Evolutionary conservation across 2,329 filamentous ascomycete species (phyloP).

Genomic region (Botrytis cinerea): DNA sequence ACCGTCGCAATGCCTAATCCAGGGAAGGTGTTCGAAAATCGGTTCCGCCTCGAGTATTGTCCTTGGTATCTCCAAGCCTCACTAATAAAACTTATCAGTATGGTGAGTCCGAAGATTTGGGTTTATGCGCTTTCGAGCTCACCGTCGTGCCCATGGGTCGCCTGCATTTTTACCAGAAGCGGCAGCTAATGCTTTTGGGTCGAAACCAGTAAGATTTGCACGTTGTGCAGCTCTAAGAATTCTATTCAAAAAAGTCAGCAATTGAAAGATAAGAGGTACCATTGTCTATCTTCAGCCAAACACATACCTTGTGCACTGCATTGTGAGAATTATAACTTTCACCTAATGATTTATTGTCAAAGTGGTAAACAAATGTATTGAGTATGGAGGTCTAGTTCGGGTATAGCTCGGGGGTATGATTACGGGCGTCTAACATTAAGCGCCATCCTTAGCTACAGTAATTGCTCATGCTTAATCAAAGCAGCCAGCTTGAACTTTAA

Average conservation of each 20-base stretch:
- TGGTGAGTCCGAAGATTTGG: constrained; percentile 1
- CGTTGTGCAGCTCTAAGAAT: constrained; percentile 41
- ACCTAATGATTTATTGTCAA: constrained; percentile 18
- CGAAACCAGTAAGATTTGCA: constrained; percentile 89
- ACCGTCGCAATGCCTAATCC: constrained; percentile 91
- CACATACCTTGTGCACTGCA: constrained; percentile 40
- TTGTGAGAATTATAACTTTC: constrained; percentile 30
- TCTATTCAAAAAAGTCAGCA: constrained; percentile 33
- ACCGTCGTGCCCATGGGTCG: constrained; percentile 69
- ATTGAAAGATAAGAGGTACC: background rate
- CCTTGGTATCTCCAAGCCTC: constrained; percentile 95
- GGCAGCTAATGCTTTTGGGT: constrained; percentile 76
- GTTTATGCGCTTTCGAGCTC: constrained; percentile 42
- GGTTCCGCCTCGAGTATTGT: constrained; percentile 83
- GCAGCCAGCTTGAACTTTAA: constrained; percentile 15
- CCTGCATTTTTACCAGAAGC: constrained; percentile 63
- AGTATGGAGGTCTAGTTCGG: constrained; percentile 10
- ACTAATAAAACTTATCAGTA: constrained; percentile 62
- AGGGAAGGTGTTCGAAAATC: constrained; percentile 83
- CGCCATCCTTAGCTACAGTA: background rate
- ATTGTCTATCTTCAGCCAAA: too few relatives aligned
- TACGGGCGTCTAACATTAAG: constrained; percentile 19
- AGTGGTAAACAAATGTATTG: background rate
- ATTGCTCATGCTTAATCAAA: constrained; percentile 17
- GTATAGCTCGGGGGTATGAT: background rate